Evolutionary conservation across 208 protist species (phyloP), one percentile per base, ranked within the genome.

Genomic region (Acanthamoeba royreba): DNA sequence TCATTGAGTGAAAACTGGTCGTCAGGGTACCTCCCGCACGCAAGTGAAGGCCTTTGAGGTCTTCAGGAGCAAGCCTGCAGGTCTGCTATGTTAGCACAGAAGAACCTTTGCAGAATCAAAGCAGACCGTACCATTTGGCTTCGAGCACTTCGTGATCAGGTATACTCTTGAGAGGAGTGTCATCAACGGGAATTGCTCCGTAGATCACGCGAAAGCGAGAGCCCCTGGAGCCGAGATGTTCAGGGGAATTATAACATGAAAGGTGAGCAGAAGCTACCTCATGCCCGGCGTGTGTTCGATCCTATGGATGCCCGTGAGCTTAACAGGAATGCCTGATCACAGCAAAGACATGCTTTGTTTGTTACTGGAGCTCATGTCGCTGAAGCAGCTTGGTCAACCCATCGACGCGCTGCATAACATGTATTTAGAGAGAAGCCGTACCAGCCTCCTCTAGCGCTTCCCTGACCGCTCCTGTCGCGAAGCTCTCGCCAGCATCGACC

Each of bases 401-500:
- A 25, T 61, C 19, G 52, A 61, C 17, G 19, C 52, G 25, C 52
- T 22, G 17, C 52, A 61, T 28, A 25, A 61, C 52, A 61, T 22
- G 19, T 28, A 0, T 31, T n/a, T 28, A 42, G 13, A 85, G 13
- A 28, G 9, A 25, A 13, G 33, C 19, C 2, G 49, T 61, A 61
- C 79, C 83, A 28, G 83, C 83, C 52, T 90, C 83, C 31, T 90
- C 83, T 0, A 90, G 53, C 13, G 83, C 83, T 35, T 90, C 83
- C 15, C 83, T 1, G 7, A 90, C 52, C 0, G 83, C 83, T 2
- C 83, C 83, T 0, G 83, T 90, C 49, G 52, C 45, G 17, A 90
- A 90, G 35, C 83, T 42, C 40, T 90, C 83, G 17, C 83, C 83
- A 69, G 46, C 46, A 13, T 90, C 83, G 15, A 90, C 83, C 17